Evolutionary conservation across 805 yeast species (phyloP).

Genomic region (Pichia deserticola): DNA sequence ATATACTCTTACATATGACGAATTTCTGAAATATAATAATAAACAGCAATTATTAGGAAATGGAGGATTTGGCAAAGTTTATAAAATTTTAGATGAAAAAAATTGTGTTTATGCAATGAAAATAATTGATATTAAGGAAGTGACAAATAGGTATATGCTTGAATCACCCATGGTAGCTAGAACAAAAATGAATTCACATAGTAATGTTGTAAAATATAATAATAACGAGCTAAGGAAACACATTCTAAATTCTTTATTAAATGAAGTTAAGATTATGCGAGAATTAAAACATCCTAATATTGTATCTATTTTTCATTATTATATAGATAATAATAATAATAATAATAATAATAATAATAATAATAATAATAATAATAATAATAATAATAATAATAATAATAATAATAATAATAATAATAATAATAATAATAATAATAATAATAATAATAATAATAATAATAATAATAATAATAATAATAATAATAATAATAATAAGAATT

Average conservation of each 20-base stretch:
- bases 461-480: too few relatives aligned
- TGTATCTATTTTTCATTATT: slow-evolving; percentile 62
- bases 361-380: too few relatives aligned
- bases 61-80: slow-evolving; percentile 90
- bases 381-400: too few relatives aligned
- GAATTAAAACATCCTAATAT: slow-evolving; percentile 60
- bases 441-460: too few relatives aligned
- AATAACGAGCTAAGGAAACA: slow-evolving; percentile 9
- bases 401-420: too few relatives aligned
- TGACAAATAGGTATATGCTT: background rate
- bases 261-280: slow-evolving; percentile 60
- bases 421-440: too few relatives aligned
- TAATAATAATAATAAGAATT: too few relatives aligned
- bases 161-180: slow-evolving; percentile 6
- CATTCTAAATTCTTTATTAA: slow-evolving; percentile 36
- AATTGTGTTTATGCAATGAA: slow-evolving; percentile 20
- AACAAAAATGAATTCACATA: background rate
- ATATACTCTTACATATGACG: background rate
- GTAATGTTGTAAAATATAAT: background rate
- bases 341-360: too few relatives aligned
- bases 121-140: slow-evolving; percentile 2
- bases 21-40: background rate
- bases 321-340: slow-evolving; percentile 33
- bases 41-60: slow-evolving; percentile 43
- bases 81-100: slow-evolving; percentile 25